These are phyloP conservation scores for Dendrobium huoshanense DNA, from an alignment of 106 monocot genomes.

Conservation along the genomic window DNA sequence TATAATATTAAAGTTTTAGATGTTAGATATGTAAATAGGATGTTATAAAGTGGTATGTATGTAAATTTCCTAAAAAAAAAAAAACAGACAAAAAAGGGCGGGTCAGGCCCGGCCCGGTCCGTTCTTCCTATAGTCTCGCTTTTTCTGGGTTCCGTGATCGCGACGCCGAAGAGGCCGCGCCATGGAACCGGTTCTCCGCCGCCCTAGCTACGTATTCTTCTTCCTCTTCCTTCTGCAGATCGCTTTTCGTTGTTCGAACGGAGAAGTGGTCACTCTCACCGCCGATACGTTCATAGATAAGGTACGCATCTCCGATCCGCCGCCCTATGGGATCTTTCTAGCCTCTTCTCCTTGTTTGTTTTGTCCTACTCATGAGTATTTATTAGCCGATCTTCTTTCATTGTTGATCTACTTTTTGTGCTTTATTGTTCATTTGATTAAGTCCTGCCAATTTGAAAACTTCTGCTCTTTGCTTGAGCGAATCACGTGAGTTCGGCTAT, in stretches of 20 bases:
- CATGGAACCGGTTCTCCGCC: neutral
- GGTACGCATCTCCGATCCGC: constrained; percentile 23
- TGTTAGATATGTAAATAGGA: too few relatives aligned
- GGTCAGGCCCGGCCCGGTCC: too few relatives aligned
- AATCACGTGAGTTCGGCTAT: neutral
- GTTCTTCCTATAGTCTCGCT: too few relatives aligned
- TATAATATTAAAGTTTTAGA: too few relatives aligned
- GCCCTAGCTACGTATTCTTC: neutral
- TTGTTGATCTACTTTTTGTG: neutral
- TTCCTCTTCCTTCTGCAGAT: constrained; percentile 12
- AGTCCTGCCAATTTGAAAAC: neutral
- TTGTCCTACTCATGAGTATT: neutral
- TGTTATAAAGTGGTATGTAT: too few relatives aligned
- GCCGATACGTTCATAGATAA: constrained; percentile 86
- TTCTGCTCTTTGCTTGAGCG: neutral
- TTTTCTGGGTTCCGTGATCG: neutral
- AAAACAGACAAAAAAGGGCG: too few relatives aligned
- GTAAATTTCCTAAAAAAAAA: too few relatives aligned
- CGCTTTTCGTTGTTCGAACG: constrained; percentile 11
- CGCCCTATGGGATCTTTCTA: neutral
- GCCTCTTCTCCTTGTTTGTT: neutral
- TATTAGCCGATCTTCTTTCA: neutral
- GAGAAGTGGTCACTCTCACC: constrained; percentile 76
- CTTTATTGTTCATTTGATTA: neutral
- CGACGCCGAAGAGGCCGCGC: neutral